phyloP scores from a whole-genome alignment of 108 stramenopile species.

The Bacterosira constricta region DNA sequence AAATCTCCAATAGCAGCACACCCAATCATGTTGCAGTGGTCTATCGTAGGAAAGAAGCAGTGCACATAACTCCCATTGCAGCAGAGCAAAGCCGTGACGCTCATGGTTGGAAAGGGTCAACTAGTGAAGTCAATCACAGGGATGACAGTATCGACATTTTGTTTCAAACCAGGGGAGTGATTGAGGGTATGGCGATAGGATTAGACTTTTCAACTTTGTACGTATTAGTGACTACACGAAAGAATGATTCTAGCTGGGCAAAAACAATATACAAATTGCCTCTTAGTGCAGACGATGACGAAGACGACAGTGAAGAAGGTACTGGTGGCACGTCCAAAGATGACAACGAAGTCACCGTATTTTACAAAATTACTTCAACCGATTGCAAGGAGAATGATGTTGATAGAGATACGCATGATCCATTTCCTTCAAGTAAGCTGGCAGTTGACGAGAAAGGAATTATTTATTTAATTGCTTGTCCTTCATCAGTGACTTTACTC shows the following conservation, averaged over 20 bases:
- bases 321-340: background rate
- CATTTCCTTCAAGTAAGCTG: slow-evolving; percentile 35
- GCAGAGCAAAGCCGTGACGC: slow-evolving; percentile 67
- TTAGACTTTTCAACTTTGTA: slow-evolving; percentile 40
- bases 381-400: slow-evolving; percentile 40
- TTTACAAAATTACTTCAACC: slow-evolving; percentile 23
- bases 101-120: slow-evolving; percentile 57
- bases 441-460: slow-evolving; percentile 58
- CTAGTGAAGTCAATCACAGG: slow-evolving; percentile 7
- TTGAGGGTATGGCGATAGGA: slow-evolving; percentile 66
- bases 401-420: background rate
- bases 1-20: background rate
- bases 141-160: slow-evolving; percentile 34
- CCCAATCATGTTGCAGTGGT: slow-evolving; percentile 26
- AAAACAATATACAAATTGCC: slow-evolving; percentile 22
- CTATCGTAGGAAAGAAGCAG: slow-evolving; percentile 56
- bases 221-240: slow-evolving; percentile 29
- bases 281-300: slow-evolving; percentile 11
- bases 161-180: slow-evolving; percentile 28
- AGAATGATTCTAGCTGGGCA: background rate
- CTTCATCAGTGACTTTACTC: slow-evolving; percentile 21
- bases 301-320: slow-evolving; percentile 7
- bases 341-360: background rate
- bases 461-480: slow-evolving; percentile 50
- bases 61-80: slow-evolving; percentile 55